Evolutionary conservation across 23 red algal species (phyloP).

Genomic region (Pyropia haitanensis): DNA sequence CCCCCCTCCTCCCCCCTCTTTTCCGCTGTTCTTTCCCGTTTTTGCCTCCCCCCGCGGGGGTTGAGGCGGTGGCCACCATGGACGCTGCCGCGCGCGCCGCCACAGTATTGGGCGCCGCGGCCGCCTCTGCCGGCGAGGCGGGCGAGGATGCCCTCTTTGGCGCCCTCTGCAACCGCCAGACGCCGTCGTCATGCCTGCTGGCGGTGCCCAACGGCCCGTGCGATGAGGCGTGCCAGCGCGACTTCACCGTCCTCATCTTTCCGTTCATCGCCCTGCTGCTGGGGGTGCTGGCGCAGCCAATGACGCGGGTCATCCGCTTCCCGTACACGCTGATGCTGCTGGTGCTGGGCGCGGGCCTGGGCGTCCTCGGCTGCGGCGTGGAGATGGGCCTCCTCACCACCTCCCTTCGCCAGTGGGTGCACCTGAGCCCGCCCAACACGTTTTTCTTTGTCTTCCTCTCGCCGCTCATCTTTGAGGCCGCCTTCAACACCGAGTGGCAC

Average conservation of each 20-base stretch:
- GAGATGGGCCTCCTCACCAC: constrained; percentile 55
- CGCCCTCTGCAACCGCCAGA: too few relatives aligned
- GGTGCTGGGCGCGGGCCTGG: constrained; percentile 60
- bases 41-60: too few relatives aligned
- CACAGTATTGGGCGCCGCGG: too few relatives aligned
- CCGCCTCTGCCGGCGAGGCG: too few relatives aligned
- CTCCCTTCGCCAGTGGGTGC: constrained; percentile 73
- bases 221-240: constrained; percentile 20
- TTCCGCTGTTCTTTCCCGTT: too few relatives aligned
- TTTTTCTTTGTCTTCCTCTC: constrained; percentile 89
- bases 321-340: constrained; percentile 83
- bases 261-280: constrained; percentile 51
- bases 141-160: too few relatives aligned
- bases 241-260: constrained; percentile 68
- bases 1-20: too few relatives aligned
- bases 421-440: constrained; percentile 60
- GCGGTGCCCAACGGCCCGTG: constrained; percentile 4
- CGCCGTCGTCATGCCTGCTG: constrained; percentile 4
- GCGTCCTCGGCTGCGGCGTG: constrained; percentile 58
- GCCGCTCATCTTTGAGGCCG: constrained; percentile 90
- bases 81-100: too few relatives aligned
- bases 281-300: constrained; percentile 19
- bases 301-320: constrained; percentile 25
- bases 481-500: constrained; percentile 76
- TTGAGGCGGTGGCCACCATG: too few relatives aligned